Conservation (phyloP, 2,329 filamentous ascomycete species). For the Ambrosiella beaveri region DNA sequence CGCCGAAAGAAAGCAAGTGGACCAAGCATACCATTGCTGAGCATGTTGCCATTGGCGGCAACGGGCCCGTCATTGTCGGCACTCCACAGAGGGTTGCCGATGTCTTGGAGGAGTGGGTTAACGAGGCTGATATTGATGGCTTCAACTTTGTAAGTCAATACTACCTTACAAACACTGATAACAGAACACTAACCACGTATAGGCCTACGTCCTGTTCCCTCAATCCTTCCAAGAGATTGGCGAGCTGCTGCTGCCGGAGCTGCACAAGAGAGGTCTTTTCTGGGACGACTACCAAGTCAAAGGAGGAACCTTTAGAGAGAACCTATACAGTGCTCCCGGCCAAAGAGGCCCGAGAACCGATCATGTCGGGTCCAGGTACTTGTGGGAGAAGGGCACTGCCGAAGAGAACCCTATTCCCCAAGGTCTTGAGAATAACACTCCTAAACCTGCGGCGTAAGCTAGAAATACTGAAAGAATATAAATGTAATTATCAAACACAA, state of each 20-base stretch:
- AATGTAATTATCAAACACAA: no score
- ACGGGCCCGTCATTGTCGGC: conserved; percentile 47
- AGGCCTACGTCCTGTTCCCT: conserved; percentile 46
- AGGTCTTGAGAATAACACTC: no score
- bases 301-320: conserved; percentile 43
- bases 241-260: conserved; percentile 46
- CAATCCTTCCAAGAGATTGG: conserved; percentile 51
- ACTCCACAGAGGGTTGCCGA: conserved; percentile 49
- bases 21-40: conserved; percentile 54
- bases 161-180: background rate
- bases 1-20: conserved; percentile 47
- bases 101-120: conserved; percentile 47
- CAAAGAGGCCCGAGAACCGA: background rate
- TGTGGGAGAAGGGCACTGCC: conserved; percentile 2
- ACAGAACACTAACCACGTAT: background rate
- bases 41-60: conserved; percentile 46
- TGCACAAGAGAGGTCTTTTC: conserved; percentile 40
- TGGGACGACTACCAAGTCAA: conserved; percentile 36
- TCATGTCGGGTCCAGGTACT: background rate
- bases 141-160: conserved; percentile 45
- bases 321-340: conserved; percentile 28
- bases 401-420: conserved; percentile 1
- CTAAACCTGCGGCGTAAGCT: no score
- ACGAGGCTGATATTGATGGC: conserved; percentile 53
- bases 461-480: no score